Base-by-base conservation (phyloP, 352 stramenopile genomes). In the Pythium phragmitis region DNA sequence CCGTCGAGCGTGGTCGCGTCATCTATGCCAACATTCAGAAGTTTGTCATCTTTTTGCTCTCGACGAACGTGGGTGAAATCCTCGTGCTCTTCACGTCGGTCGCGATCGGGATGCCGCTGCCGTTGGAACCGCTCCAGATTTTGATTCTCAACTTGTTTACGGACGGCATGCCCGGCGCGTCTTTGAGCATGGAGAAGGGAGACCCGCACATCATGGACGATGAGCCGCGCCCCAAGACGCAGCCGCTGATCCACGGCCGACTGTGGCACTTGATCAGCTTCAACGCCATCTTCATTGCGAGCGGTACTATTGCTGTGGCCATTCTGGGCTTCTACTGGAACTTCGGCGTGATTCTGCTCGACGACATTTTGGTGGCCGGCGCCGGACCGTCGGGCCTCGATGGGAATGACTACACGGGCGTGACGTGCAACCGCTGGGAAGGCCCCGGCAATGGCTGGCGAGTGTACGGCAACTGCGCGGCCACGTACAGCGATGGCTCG, bases 1-100 rank as follows among this genome's bases (percentile, higher is more conserved):
- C n/a, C 94, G 21, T 21, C 21, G 21, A 21, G 21, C 21, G 21
- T 21, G 21, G 21, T 21, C 21, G 21, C 21, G 21, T 95, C 50
- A 98, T 99, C 26, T 99, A 98, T 75, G 96, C 98, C 65, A 98
- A 98, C 72, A 99, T 99, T 67, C 85, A 96, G 57, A 99, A 99
- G 74, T 99, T 99, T 69, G 83, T 99, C 45, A 96, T 98, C 75
- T 99, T 99, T 72, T 86, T 99, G 75, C 77, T 99, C 26, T 98
- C 96, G 9, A 97, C 98, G 11, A 99, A 99, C 75, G 94, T 99
- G 57, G 94, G 92, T 8, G 97, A 97, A 33, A 88, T 99, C 45
- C 77, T 94, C 13, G 70, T 98, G 17, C 81, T 94, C 51, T 89
- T 91, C 26, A 51, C 78, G 36, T 80, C 74, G 0, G 82, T 91